Evolutionary conservation across 352 stramenopile species (phyloP).

Genomic region (Phytophthora megakarya): DNA sequence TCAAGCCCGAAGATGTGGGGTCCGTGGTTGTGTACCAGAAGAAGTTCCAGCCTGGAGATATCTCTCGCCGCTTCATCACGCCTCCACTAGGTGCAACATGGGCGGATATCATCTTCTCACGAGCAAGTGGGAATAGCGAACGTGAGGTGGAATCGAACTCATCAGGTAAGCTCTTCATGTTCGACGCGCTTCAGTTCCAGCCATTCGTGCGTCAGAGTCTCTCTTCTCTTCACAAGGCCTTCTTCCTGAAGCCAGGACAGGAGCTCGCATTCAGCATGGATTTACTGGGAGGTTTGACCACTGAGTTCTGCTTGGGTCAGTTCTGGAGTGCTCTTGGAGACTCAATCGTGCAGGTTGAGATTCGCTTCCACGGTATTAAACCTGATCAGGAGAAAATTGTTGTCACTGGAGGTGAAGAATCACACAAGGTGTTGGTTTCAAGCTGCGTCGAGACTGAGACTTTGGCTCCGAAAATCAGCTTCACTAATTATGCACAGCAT

Average conservation of each 20-base stretch:
- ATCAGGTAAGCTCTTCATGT: slow-evolving; percentile 80
- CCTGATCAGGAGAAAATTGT: slow-evolving; percentile 64
- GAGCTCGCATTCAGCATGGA: slow-evolving; percentile 76
- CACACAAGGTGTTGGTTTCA: slow-evolving; percentile 76
- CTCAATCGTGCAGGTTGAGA: slow-evolving; percentile 77
- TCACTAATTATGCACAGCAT: slow-evolving; percentile 87
- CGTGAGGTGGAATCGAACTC: slow-evolving; percentile 65
- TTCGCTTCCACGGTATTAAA: slow-evolving; percentile 88
- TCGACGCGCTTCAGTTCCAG: slow-evolving; percentile 91
- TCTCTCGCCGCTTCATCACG: slow-evolving; percentile 83
- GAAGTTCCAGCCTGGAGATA: slow-evolving; percentile 60
- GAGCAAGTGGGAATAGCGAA: slow-evolving; percentile 38
- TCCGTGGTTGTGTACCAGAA: slow-evolving; percentile 53
- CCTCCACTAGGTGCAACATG: slow-evolving; percentile 83
- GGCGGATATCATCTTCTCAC: slow-evolving; percentile 84
- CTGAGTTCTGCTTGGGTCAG: slow-evolving; percentile 90
- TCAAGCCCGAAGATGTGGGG: slow-evolving; percentile 71
- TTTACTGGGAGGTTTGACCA: slow-evolving; percentile 72
- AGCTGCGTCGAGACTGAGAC: slow-evolving; percentile 78
- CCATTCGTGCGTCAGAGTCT: slow-evolving; percentile 83
- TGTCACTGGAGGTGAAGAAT: slow-evolving; percentile 67
- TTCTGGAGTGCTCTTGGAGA: slow-evolving; percentile 90
- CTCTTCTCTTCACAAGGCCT: slow-evolving; percentile 71
- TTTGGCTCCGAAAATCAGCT: slow-evolving; percentile 69
- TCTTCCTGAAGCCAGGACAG: slow-evolving; percentile 69